Conservation (phyloP, 441 rosid genomes). For the Corymbia calophylla region DNA sequence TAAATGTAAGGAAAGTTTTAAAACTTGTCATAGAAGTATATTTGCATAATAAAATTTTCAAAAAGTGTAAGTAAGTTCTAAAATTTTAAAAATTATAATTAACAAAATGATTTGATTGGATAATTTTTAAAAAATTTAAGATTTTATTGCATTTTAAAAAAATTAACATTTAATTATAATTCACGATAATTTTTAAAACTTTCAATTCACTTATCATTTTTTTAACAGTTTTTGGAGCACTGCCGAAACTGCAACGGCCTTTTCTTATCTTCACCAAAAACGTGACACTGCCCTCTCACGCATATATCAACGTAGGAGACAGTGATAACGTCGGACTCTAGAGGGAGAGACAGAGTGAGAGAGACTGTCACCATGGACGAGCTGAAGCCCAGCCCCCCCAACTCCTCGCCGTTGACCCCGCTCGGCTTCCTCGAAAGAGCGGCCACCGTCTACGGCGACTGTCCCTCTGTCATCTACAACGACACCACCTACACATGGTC, state of each 20-base stretch:
- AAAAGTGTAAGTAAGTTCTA: fast-evolving
- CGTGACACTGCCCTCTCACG: too few species aligned
- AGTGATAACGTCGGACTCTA: not conserved
- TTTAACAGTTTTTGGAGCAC: not conserved
- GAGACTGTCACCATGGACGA: constrained; percentile 31
- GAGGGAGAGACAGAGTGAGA: not conserved
- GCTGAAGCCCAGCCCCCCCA: constrained; percentile 44
- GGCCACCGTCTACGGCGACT: constrained; percentile 67
- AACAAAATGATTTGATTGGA: not conserved
- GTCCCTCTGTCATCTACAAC: constrained; percentile 53
- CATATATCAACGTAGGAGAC: not conserved
- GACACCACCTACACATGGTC: constrained; percentile 57
- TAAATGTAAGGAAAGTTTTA: too few species aligned
- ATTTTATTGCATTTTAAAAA: too few species aligned
- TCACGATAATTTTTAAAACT: fast-evolving
- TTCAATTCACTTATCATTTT: too few species aligned
- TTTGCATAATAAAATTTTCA: too few species aligned
- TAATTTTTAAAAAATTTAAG: too few species aligned
- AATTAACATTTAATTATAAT: too few species aligned
- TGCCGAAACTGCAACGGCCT: not conserved
- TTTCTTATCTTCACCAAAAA: not conserved
- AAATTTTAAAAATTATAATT: too few species aligned
- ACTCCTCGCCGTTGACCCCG: constrained; percentile 61
- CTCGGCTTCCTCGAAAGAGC: constrained; percentile 55
- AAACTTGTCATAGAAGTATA: not conserved